A percentile compares a stretch with the other conserved stretches of the same genome.
phyloP scores from a whole-genome alignment of 1,284 basidiomycete species.

The Malassezia brasiliensis region DNA sequence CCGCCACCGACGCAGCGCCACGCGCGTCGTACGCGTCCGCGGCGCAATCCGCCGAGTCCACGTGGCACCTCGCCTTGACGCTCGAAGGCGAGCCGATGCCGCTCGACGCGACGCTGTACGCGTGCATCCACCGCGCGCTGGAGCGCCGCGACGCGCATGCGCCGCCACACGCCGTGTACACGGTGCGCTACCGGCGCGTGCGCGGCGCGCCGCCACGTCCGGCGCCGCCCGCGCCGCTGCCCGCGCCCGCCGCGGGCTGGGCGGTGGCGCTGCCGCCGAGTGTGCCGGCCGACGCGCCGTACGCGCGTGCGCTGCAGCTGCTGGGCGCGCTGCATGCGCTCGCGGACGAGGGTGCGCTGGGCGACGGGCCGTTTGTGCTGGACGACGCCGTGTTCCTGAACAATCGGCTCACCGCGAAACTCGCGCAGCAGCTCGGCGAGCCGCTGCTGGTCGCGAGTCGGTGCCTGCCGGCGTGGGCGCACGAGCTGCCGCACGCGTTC shows the following conservation, averaged over 20 bases:
- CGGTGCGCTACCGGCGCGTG: conserved; percentile 85
- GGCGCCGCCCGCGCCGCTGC: neutral
- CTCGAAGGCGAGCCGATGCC: conserved; percentile 75
- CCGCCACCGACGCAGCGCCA: no score
- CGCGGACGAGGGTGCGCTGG: neutral
- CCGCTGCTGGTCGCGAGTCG: conserved; percentile 97
- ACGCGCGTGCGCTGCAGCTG: conserved; percentile 80
- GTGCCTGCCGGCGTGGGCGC: conserved; percentile 90
- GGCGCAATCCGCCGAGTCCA: conserved; percentile 75
- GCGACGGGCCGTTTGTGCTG: conserved; percentile 50
- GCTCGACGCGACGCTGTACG: conserved; percentile 84
- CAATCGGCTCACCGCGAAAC: conserved; percentile 93
- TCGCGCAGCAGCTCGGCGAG: conserved; percentile 94
- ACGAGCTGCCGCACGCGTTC: conserved; percentile 85
- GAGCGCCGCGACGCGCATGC: conserved; percentile 51
- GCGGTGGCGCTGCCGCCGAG: conserved; percentile 55
- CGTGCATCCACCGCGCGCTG: conserved; percentile 67
- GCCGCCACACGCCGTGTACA: conserved; percentile 56
- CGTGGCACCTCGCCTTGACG: conserved; percentile 93
- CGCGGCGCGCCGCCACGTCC: conserved; percentile 60
- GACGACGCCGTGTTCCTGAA: conserved; percentile 78
- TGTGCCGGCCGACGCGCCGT: conserved; percentile 70
- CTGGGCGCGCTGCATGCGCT: conserved; percentile 77
- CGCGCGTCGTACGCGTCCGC: conserved; percentile 75
- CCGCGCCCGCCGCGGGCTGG: neutral